These are phyloP conservation scores for Dipodascopsis uninucleata DNA, from an alignment of 805 yeast genomes.

Conservation along the genomic window DNA sequence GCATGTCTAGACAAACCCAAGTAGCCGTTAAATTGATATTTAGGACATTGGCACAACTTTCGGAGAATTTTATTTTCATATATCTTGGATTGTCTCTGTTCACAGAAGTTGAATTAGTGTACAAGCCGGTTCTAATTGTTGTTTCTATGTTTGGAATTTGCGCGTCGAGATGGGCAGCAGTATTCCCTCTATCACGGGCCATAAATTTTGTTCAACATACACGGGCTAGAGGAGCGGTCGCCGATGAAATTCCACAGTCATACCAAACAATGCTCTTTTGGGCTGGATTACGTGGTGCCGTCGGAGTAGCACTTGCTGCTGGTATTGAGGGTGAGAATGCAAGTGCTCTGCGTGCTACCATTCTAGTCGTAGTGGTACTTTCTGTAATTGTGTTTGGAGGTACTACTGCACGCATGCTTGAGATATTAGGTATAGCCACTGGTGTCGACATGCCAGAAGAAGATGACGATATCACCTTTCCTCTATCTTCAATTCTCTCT, in stretches of 20 bases:
- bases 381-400: constrained; percentile 98
- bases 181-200: constrained; percentile 83
- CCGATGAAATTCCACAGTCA: constrained; percentile 89
- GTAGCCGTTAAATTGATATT: constrained; percentile 93
- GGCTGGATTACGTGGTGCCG: constrained; percentile 99
- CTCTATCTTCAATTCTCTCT: too few species aligned
- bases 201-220: constrained; percentile 74
- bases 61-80: constrained; percentile 95
- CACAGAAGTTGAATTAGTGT: constrained; percentile 92
- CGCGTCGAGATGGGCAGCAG: constrained; percentile 94
- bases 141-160: constrained; percentile 84
- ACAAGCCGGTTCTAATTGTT: constrained; percentile 87
- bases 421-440: constrained; percentile 84
- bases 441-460: constrained; percentile 75
- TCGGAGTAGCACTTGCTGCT: constrained; percentile 97
- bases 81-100: constrained; percentile 90
- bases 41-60: constrained; percentile 88
- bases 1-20: constrained; percentile 96
- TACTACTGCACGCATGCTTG: constrained; percentile 97
- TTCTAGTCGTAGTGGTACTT: constrained; percentile 92
- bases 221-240: constrained; percentile 46
- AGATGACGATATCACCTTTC: too few species aligned
- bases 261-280: constrained; percentile 99
- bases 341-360: constrained; percentile 84
- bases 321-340: constrained; percentile 95